Conservation (phyloP, 1,139 yeast species). For the Candida frijolesensis region DNA sequence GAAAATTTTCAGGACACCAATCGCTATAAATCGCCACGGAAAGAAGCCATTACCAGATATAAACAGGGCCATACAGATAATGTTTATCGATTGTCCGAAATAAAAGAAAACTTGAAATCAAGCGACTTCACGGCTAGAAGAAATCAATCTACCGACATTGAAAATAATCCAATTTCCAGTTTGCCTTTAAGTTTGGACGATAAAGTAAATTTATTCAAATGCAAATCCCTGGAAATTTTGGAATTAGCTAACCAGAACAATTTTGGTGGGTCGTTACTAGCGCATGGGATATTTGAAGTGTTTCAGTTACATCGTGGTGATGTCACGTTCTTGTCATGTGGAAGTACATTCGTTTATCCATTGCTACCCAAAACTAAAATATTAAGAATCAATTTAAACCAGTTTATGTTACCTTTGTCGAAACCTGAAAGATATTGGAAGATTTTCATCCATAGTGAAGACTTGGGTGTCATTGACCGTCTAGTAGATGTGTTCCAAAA, state of each 20-base stretch:
- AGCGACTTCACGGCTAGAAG: slow-evolving; percentile 6
- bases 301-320: slow-evolving; percentile 66
- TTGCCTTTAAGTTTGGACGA: slow-evolving; percentile 31
- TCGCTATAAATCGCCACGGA: slow-evolving; percentile 30
- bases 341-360: slow-evolving; percentile 60
- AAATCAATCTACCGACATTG: background rate
- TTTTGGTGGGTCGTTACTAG: slow-evolving; percentile 49
- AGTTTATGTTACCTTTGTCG: slow-evolving; percentile 64
- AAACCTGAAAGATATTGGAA: slow-evolving; percentile 79
- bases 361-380: slow-evolving; percentile 62
- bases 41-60: slow-evolving; percentile 43
- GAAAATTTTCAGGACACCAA: background rate
- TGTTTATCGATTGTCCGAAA: slow-evolving; percentile 28
- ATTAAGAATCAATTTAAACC: slow-evolving; percentile 52
- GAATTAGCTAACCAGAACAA: slow-evolving; percentile 39
- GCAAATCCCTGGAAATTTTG: slow-evolving; percentile 39
- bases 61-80: slow-evolving; percentile 33
- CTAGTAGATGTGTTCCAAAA: slow-evolving; percentile 42
- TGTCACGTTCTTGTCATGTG: slow-evolving; percentile 64
- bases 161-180: background rate
- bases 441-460: slow-evolving; percentile 48
- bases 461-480: slow-evolving; percentile 28
- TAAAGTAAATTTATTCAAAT: slow-evolving; percentile 41
- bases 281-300: slow-evolving; percentile 65
- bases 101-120: slow-evolving; percentile 29